Evolutionary conservation across 306 rosid genomes (phyloP).

Genomic region (Acacia melanoxylon): DNA sequence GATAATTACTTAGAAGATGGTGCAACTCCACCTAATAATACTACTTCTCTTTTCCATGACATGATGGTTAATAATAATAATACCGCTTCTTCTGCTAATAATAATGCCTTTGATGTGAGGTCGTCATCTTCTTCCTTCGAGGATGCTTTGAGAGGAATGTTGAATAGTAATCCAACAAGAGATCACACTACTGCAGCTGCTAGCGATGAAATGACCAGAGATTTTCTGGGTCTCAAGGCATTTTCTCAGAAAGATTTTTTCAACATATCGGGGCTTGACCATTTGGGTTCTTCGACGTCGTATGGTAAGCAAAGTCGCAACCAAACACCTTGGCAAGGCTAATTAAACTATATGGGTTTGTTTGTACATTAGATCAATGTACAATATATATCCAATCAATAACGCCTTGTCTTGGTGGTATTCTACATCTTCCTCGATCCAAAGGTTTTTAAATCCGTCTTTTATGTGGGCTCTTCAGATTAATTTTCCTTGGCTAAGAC

Average conservation of each 20-base stretch:
- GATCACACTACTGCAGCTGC: neutral
- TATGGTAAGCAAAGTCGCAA: slow-evolving; percentile 44
- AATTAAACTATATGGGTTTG: neutral
- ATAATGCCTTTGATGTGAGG: slow-evolving; percentile 28
- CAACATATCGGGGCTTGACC: slow-evolving; percentile 46
- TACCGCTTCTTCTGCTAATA: slow-evolving; percentile 12
- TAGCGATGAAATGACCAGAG: slow-evolving; percentile 54
- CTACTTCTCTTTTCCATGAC: slow-evolving; percentile 46
- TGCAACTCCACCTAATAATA: slow-evolving; percentile 2
- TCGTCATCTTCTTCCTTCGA: slow-evolving; percentile 19
- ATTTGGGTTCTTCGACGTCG: slow-evolving; percentile 37
- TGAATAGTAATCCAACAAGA: neutral
- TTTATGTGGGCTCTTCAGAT: neutral
- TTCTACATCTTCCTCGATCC: neutral
- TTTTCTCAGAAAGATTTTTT: slow-evolving; percentile 48
- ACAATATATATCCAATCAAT: neutral
- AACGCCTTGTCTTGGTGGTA: neutral
- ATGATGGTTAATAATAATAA: slow-evolving; percentile 34
- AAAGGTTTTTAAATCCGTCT: neutral
- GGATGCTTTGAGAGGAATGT: slow-evolving; percentile 40
- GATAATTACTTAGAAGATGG: slow-evolving; percentile 24
- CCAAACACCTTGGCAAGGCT: slow-evolving; percentile 59
- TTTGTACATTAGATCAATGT: neutral
- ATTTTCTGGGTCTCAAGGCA: slow-evolving; percentile 65
- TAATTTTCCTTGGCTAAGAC: neutral